These are phyloP conservation scores for Pontederia paniculata DNA, from an alignment of 176 grass and related monocot genomes.

Conservation along the genomic window DNA sequence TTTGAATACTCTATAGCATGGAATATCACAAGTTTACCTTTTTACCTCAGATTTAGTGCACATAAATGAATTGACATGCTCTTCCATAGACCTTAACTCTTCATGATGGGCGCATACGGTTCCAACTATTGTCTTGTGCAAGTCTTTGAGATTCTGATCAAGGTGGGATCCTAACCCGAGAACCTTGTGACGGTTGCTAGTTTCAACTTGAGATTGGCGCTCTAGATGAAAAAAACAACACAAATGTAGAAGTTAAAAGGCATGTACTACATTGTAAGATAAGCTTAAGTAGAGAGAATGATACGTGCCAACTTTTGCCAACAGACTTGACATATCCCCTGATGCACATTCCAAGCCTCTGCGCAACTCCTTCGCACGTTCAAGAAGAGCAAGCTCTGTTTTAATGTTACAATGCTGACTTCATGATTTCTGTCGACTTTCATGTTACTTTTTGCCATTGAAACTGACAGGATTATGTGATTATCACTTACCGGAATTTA, in stretches of 20 bases:
- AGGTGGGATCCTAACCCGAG: slow-evolving; percentile 43
- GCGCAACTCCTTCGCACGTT: slow-evolving; percentile 47
- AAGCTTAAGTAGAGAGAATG: slow-evolving; percentile 5
- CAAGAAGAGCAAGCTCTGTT: slow-evolving; percentile 42
- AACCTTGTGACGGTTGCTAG: slow-evolving; percentile 44
- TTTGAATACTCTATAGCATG: neutral
- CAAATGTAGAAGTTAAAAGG: neutral
- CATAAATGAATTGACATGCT: slow-evolving; percentile 50
- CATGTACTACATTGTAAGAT: neutral
- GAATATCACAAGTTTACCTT: slow-evolving; percentile 10
- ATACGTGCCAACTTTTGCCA: slow-evolving; percentile 53
- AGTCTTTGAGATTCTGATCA: slow-evolving; percentile 38
- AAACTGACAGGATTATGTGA: neutral
- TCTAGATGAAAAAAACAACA: slow-evolving; percentile 27
- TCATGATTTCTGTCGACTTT: too few relatives aligned
- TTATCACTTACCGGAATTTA: slow-evolving; percentile 37
- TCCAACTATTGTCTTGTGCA: slow-evolving; percentile 45
- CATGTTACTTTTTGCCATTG: neutral
- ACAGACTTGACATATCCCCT: slow-evolving; percentile 36
- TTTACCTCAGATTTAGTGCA: slow-evolving; percentile 48
- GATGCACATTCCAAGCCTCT: slow-evolving; percentile 45
- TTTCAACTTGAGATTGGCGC: slow-evolving; percentile 50
- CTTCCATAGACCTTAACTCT: slow-evolving; percentile 45
- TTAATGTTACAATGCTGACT: slow-evolving; percentile 3
- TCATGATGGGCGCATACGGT: slow-evolving; percentile 48